Percentiles rank a stretch among this genome's conserved stretches.
Conservation (phyloP, 176 grass and related monocot genomes). For the Alopecurus myosuroides region DNA sequence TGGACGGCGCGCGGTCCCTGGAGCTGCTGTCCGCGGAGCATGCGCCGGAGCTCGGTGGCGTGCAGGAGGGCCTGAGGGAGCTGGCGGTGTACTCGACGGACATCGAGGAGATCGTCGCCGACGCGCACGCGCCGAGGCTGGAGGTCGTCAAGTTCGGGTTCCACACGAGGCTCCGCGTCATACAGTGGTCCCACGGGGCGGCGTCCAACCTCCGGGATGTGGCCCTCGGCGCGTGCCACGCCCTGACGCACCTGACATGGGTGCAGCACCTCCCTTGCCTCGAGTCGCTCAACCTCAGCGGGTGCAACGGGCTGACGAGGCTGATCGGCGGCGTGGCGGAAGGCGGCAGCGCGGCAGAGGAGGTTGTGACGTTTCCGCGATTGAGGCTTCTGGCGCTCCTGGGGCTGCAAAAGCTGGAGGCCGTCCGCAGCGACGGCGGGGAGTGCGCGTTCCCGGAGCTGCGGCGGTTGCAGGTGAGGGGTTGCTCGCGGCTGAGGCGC, state of each 20-base stretch:
- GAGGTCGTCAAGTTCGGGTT: slow-evolving; percentile 51
- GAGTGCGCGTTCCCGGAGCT: slow-evolving; percentile 47
- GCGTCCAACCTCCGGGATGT: slow-evolving; percentile 44
- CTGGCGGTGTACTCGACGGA: slow-evolving; percentile 32
- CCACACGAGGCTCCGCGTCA: slow-evolving; percentile 26
- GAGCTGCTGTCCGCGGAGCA: slow-evolving; percentile 41
- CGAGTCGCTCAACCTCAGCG: slow-evolving; percentile 49
- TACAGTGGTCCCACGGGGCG: slow-evolving; percentile 35
- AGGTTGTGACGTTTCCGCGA: slow-evolving; percentile 38
- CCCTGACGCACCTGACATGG: slow-evolving; percentile 41
- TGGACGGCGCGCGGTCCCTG: slow-evolving; percentile 17
- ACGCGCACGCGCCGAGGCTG: slow-evolving; percentile 25
- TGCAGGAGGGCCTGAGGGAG: slow-evolving; percentile 43
- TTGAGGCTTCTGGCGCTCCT: slow-evolving; percentile 43
- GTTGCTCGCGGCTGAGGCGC: slow-evolving; percentile 35
- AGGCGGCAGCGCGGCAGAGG: slow-evolving; percentile 23
- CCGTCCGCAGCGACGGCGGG: slow-evolving; percentile 16
- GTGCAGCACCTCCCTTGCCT: slow-evolving; percentile 52
- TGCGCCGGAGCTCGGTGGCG: slow-evolving; percentile 19
- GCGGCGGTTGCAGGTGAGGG: slow-evolving; percentile 40
- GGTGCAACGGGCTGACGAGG: slow-evolving; percentile 42
- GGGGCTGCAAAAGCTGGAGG: slow-evolving; percentile 42
- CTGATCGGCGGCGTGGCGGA: slow-evolving; percentile 21
- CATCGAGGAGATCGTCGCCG: slow-evolving; percentile 40
- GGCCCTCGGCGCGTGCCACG: slow-evolving; percentile 45